phyloP scores from a whole-genome alignment of 2,329 filamentous ascomycete genomes.

The Aspergillus fructus region DNA sequence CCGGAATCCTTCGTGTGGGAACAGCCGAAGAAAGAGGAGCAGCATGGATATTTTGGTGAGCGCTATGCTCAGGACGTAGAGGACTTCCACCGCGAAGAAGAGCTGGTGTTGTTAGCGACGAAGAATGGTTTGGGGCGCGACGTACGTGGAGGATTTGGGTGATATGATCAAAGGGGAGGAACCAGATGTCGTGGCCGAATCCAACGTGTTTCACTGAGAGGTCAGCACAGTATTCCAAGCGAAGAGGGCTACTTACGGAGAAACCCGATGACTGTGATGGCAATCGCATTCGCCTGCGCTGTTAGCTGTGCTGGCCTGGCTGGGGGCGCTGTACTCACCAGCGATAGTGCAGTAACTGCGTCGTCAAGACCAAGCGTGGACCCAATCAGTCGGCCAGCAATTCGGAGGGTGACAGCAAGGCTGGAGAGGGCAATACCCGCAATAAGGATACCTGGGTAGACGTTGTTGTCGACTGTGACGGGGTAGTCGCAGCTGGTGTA shows the following conservation, averaged over 20 bases:
- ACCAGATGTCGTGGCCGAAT: conserved; percentile 6
- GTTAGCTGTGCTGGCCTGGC: not conserved
- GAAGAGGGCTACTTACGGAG: not conserved
- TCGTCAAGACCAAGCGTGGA: conserved; percentile 1
- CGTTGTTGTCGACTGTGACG: not conserved
- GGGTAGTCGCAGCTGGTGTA: conserved; percentile 5
- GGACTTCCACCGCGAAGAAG: not conserved
- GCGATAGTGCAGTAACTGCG: not conserved
- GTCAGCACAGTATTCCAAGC: not conserved
- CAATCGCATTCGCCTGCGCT: not conserved
- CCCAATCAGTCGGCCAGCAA: not conserved
- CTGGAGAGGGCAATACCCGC: not conserved
- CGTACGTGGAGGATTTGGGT: conserved; percentile 1
- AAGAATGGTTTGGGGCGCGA: not conserved
- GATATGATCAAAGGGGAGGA: not conserved
- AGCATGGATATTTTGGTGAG: conserved; percentile 6
- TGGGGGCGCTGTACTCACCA: not conserved
- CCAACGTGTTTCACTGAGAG: not conserved
- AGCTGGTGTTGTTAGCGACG: not conserved
- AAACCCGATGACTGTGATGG: not conserved
- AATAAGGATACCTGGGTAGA: not conserved
- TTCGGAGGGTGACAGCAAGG: not conserved
- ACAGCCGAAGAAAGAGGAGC: conserved; percentile 5
- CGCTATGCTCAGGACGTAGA: not conserved
- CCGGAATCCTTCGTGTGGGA: not conserved